phyloP scores from a whole-genome alignment of 805 yeast species.

The Lipomyces mesembrius region DNA sequence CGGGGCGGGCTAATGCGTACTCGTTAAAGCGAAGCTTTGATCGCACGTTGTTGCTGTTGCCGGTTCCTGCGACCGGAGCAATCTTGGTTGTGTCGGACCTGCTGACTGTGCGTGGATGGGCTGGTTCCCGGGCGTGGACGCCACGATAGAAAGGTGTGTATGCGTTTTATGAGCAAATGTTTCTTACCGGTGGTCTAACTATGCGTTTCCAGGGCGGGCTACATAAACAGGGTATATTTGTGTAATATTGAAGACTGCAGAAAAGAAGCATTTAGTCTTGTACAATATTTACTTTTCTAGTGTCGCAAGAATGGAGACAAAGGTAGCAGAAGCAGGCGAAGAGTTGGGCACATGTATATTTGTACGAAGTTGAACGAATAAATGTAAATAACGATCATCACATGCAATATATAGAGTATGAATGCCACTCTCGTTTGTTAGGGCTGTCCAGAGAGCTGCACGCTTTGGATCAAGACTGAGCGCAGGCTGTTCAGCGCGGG shows the following conservation, averaged over 20 bases:
- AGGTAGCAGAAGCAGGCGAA: background rate
- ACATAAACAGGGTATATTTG: background rate
- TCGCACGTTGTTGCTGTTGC: slow-evolving; percentile 75
- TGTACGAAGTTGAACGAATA: background rate
- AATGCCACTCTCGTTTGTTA: background rate
- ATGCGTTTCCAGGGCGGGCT: background rate
- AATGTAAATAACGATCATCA: background rate
- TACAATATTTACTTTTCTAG: background rate
- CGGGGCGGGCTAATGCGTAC: slow-evolving; percentile 13
- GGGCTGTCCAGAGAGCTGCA: background rate
- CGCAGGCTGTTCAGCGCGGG: background rate
- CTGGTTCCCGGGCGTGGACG: slow-evolving; percentile 63
- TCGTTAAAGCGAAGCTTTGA: slow-evolving; percentile 76
- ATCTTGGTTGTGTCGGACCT: slow-evolving; percentile 88
- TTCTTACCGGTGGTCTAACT: background rate
- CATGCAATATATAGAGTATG: background rate
- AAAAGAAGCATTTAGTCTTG: background rate
- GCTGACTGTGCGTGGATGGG: slow-evolving; percentile 65
- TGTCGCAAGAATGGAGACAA: background rate
- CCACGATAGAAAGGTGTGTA: background rate
- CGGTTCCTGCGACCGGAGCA: slow-evolving; percentile 67
- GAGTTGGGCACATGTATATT: background rate
- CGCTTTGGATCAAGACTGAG: background rate
- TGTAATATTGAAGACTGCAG: background rate
- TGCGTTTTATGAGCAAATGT: background rate